These are phyloP conservation scores for Xylaria telfairii DNA, from an alignment of 495 filamentous ascomycete species.

Conservation along the genomic window DNA sequence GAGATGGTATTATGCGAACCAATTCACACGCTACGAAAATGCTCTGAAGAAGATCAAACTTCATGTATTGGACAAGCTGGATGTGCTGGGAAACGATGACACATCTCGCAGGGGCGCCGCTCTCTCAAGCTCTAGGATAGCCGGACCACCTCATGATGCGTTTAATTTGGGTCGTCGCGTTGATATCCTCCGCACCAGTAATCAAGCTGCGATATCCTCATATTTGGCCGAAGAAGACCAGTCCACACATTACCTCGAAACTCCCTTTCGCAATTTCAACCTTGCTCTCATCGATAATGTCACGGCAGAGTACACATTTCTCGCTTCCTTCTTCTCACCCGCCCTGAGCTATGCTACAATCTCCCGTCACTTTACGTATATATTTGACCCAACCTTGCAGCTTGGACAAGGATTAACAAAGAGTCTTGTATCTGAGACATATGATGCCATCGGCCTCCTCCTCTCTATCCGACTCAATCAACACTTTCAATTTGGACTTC, in stretches of 20 bases:
- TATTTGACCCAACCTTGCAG: constrained; percentile 84
- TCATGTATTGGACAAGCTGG: constrained; percentile 80
- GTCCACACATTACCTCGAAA: constrained; percentile 82
- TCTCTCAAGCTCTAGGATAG: constrained; percentile 51
- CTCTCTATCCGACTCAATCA: constrained; percentile 94
- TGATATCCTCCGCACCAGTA: constrained; percentile 74
- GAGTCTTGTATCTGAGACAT: constrained; percentile 73
- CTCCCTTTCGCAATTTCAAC: constrained; percentile 92
- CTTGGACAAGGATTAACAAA: constrained; percentile 80
- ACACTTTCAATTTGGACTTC: constrained; percentile 88
- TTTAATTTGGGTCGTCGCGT: constrained; percentile 86
- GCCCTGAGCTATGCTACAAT: constrained; percentile 62
- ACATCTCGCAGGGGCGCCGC: constrained; percentile 62
- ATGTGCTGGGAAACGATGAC: constrained; percentile 83
- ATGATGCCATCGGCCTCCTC: constrained; percentile 84
- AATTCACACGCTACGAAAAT: constrained; percentile 87
- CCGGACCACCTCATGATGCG: constrained; percentile 77
- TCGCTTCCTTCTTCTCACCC: constrained; percentile 84
- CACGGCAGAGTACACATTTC: constrained; percentile 92
- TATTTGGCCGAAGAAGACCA: constrained; percentile 90
- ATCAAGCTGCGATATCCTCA: constrained; percentile 75
- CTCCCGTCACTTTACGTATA: constrained; percentile 71
- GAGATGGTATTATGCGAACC: constrained; percentile 95
- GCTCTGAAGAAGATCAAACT: constrained; percentile 84
- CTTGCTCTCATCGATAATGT: constrained; percentile 92